Evolutionary conservation across 352 stramenopile species (phyloP), one percentile per base, ranked within the genome.

Genomic region (Globisporangium recalcitrans): DNA sequence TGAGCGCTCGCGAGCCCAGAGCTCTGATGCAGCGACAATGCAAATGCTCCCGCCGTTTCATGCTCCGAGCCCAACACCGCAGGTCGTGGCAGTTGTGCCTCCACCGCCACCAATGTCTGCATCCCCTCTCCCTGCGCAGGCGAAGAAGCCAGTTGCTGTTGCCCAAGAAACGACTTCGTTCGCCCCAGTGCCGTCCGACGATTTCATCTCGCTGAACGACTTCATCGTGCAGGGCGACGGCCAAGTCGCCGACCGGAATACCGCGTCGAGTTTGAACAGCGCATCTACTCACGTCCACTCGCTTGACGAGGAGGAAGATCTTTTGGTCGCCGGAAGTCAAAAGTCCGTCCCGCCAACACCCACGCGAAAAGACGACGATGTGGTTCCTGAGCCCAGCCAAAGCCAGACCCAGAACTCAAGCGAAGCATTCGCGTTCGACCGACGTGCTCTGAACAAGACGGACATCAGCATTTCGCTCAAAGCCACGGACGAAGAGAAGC

Each of bases 141-240:
- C 7, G 13, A 38, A 58, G 6, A 16, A 34, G 14, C 49, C 21
- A 21, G 31, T 11, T 49, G 4, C 24, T 34, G 46, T 13, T 34
- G 34, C 57, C 8, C 22, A 19, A 44, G 46, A 49, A 3, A 22
- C 24, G 44, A 44, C 57, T 16, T 49, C 38, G 16, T 48, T 34
- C 5, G 29, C 24, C 1, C n/a, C 58, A 27, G 26, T 34, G 44
- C 29, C 31, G 11, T 64, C 55, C 1, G 47, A 52, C 4, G 74
- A 80, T 58, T 78, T 85, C 44, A 83, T 86, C 58, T 77, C 77
- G 22, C 71, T 86, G 1, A 79, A 80, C 27, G 72, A 84, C 60
- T 86, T 80, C 56, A 53, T 78, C 21, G 65, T 75, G 19, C 64
- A 82, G 47, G 63, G 58, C 16, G 71, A 78, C 14, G 73, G 74